Base-by-base conservation (phyloP, 2,329 filamentous ascomycete genomes). In the Passalora sequoiae region DNA sequence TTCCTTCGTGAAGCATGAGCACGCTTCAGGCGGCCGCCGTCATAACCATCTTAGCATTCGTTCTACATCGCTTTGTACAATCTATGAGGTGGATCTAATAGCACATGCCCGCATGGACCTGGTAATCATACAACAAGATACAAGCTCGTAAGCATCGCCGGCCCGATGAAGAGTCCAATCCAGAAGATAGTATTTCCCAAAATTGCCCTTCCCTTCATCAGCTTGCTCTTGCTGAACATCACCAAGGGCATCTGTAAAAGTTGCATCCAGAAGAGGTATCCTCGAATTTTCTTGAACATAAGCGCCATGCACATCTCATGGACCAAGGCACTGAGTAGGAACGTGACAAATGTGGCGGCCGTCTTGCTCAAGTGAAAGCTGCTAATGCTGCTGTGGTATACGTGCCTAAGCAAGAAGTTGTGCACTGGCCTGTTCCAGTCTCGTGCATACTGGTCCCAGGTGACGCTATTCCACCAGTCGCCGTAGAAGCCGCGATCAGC, bases 401-500 rank as follows among this genome's bases (percentile, higher is more conserved):
- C 86, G 57, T 89, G 85, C 10, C 86, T 74, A 2, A 89, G 71
- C 20, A 89, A 69, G 63, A 89, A 89, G 56, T 83, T 81, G 60
- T 89, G 84, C 3, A 89, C 84, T 0, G 85, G 84, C n/a, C 79
- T 69, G 60, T 89, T 89, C 86, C 86, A 89, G 60, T 88, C 83
- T 28, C 85, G 73, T 3, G 85, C 84, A 56, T 86, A 91, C 59
- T 88, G 81, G 56, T 89, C 84, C 77, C 81, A 87, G 0, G 69
- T 69, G 12, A 73, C 63, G n/a, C 60, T 61, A 49, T 75, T 74
- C 74, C 73, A 75, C 50, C 53, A 55, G 35, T 51, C 50, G 36
- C 50, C 53, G 35, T 55, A 53, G 40, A 55, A 55, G 28, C 52
- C 52, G 15, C 52, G 47, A 60, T 89, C 86, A 4, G 85, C 84